Percentiles rank a stretch among this genome's conserved stretches.
phyloP scores from a whole-genome alignment of 768 basidiomycete species.

The Kwoniella sp. region DNA sequence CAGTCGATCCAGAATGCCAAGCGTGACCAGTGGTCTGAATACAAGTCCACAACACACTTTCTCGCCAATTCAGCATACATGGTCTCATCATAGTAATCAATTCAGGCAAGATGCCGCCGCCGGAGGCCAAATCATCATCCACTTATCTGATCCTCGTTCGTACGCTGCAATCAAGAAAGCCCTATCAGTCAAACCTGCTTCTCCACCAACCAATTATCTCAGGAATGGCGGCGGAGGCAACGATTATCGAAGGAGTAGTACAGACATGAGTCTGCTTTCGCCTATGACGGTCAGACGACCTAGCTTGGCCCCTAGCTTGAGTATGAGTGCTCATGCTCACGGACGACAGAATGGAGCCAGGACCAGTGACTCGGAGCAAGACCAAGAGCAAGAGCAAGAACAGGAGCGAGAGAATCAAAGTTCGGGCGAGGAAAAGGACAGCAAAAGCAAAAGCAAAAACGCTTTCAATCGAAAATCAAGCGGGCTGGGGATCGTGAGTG shows the following conservation, averaged over 20 bases:
- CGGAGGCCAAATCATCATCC: conserved; percentile 18
- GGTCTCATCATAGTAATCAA: neutral
- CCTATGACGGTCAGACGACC: conserved; percentile 18
- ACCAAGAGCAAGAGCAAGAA: neutral
- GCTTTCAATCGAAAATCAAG: neutral
- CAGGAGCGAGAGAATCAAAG: neutral
- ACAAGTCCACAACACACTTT: neutral
- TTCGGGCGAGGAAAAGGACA: neutral
- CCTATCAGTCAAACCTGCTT: conserved; percentile 20
- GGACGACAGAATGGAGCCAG: neutral
- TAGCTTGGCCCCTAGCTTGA: conserved; percentile 20
- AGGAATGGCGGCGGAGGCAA: neutral
- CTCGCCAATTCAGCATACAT: neutral
- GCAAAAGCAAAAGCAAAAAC: neutral
- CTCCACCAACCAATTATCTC: neutral
- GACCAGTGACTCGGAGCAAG: neutral
- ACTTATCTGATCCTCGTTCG: conserved; percentile 27
- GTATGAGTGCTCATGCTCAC: neutral
- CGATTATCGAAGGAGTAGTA: conserved; percentile 1
- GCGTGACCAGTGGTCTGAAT: too few relatives aligned
- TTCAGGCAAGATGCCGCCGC: neutral
- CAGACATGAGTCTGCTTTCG: conserved; percentile 13
- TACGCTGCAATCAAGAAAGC: conserved; percentile 21
- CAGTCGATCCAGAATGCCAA: conserved; percentile 16
- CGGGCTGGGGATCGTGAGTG: conserved; percentile 1